Evolutionary conservation across 192 early-diverging fungal genomes (phyloP), one percentile per base, ranked within the genome.

Genomic region (Backusella parvicylindrica): DNA sequence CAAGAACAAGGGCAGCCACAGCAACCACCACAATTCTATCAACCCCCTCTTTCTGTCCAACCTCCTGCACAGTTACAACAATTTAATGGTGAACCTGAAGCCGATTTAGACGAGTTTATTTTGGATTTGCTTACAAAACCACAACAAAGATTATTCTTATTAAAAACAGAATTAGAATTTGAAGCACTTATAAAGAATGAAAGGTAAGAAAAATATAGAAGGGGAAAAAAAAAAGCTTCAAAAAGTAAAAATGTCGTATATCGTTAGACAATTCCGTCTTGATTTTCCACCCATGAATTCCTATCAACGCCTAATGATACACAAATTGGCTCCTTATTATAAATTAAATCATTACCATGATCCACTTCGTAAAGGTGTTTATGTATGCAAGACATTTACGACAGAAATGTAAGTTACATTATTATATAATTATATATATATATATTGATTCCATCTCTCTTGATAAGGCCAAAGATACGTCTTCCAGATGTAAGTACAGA

Each of bases 291-390:
- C 76, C 21, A 87, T 94, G 83, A 94, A 94, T 75, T 91, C 90
- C 2, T 94, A 94, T 77, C 90, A 94, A 67, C 84, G 92, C 8
- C 83, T 91, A 75, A 84, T 94, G 36, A 82, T 91, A n/a, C 92
- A 94, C 79, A 85, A 88, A 21, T 83, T 92, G 13, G 92, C 91
- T 28, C 84, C 87, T 32, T 89, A 92, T 76, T 94, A 89, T 79
- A 84, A 86, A 64, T 66, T 93, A 64, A 87, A 79, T 6, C 91
- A 92, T 75, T 79, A 88, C 12, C 81, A 86, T 32, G 91, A 93
- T 67, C 78, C 82, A 35, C 65, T 76, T 37, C 79, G 87, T 63
- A 82, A 84, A 21, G 81, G 80, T 21, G 85, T 93, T 38, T 78
- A 88, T 21, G 64, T 92, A 8, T 90, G 82, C 69, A 90, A 89